phyloP scores from a whole-genome alignment of 2,329 filamentous ascomycete species.

The Venturia asperata region DNA sequence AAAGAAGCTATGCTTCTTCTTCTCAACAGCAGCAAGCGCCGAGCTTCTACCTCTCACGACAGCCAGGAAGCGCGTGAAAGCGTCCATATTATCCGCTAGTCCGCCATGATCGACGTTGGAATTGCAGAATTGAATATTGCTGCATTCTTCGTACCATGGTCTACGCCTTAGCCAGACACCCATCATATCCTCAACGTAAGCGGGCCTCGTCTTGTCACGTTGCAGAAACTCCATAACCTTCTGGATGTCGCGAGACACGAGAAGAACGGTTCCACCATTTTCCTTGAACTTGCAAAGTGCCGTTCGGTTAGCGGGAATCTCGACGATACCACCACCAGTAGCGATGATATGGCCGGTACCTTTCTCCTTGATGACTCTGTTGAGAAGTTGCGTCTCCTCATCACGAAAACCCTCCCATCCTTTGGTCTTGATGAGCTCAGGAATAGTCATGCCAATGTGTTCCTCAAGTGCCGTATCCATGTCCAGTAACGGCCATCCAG shows the following conservation, averaged over 20 bases:
- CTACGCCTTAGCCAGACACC: conserved; percentile 83
- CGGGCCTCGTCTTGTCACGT: conserved; percentile 81
- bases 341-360: conserved; percentile 75
- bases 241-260: conserved; percentile 81
- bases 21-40: conserved; percentile 52
- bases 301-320: conserved; percentile 70
- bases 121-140: conserved; percentile 89
- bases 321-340: conserved; percentile 89
- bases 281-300: conserved; percentile 67
- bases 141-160: conserved; percentile 85
- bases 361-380: conserved; percentile 66
- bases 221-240: conserved; percentile 84
- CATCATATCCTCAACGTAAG: conserved; percentile 88
- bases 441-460: conserved; percentile 66
- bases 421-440: conserved; percentile 68
- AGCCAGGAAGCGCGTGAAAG: conserved; percentile 67
- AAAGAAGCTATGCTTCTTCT: conserved; percentile 74
- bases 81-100: conserved; percentile 50
- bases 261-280: conserved; percentile 72
- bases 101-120: conserved; percentile 50
- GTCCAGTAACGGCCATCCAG: conserved; percentile 74
- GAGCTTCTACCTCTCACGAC: conserved; percentile 56
- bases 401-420: conserved; percentile 88
- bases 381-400: conserved; percentile 68
- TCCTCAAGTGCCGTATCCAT: conserved; percentile 81